Evolutionary conservation across 441 rosid species (phyloP).

Genomic region (Lepidium campestre): DNA sequence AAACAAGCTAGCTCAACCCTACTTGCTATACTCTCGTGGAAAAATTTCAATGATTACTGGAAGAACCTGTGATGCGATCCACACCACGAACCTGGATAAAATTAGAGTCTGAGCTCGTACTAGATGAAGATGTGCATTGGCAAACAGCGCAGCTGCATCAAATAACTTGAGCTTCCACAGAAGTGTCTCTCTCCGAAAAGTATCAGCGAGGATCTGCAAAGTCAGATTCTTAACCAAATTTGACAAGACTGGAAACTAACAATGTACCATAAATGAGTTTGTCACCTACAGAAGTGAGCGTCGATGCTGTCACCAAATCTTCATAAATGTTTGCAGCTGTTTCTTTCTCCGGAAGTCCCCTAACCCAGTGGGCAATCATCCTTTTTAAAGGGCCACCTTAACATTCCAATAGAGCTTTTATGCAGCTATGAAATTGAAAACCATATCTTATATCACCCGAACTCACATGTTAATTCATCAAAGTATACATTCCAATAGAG

Average conservation of each 20-base stretch:
- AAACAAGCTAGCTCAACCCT: constrained; percentile 1
- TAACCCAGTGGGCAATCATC: constrained; percentile 28
- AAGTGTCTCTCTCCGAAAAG: constrained; percentile 51
- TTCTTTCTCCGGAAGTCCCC: constrained; percentile 28
- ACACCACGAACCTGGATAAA: constrained; percentile 41
- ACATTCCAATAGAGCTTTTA: constrained; percentile 11
- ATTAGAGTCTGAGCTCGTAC: constrained; percentile 54
- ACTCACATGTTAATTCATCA: constrained; percentile 7
- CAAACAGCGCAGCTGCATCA: constrained; percentile 46
- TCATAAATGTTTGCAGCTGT: constrained; percentile 29
- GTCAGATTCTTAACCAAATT: constrained; percentile 21
- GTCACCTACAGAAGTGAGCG: constrained; percentile 23
- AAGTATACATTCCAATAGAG: constrained; percentile 1
- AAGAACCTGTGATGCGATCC: background rate
- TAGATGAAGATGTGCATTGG: constrained; percentile 60
- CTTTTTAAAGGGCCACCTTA: constrained; percentile 30
- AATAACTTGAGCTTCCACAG: constrained; percentile 57
- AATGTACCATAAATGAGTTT: background rate
- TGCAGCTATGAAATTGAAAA: constrained; percentile 11
- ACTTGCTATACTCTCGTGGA: background rate
- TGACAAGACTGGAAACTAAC: background rate
- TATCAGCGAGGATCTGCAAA: constrained; percentile 52
- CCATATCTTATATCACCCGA: constrained; percentile 10
- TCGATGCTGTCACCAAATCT: constrained; percentile 27
- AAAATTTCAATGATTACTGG: background rate